Conservation (phyloP, 2,329 filamentous ascomycete genomes). For the Biscogniauxia marginata region DNA sequence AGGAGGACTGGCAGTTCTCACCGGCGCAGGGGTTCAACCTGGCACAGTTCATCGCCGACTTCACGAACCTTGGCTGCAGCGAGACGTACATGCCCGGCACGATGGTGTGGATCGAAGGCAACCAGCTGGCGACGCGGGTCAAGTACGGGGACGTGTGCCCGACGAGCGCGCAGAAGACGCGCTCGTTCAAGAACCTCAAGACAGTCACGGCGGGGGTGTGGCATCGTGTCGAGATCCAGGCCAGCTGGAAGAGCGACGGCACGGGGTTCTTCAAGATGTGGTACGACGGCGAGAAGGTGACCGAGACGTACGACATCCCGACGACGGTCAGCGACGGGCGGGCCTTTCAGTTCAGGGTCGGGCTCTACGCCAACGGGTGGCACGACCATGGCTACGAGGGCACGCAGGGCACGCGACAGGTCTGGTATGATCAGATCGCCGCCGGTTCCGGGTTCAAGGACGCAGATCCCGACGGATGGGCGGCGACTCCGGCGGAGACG, state of each 20-base stretch:
- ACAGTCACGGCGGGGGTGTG: conserved; percentile 43
- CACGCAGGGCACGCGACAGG: conserved; percentile 41
- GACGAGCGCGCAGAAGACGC: conserved; percentile 28
- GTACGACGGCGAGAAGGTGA: conserved; percentile 45
- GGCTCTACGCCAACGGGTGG: conserved; percentile 51
- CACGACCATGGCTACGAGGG: conserved; percentile 41
- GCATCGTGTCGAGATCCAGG: conserved; percentile 47
- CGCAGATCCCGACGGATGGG: conserved; percentile 33
- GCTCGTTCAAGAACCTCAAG: conserved; percentile 33
- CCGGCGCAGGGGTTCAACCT: conserved; percentile 45
- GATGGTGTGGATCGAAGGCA: conserved; percentile 46
- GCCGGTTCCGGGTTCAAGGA: conserved; percentile 41
- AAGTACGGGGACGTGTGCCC: conserved; percentile 40
- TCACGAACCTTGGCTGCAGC: conserved; percentile 40
- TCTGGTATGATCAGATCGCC: conserved; percentile 52
- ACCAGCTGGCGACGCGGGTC: conserved; percentile 43
- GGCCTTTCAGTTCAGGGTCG: conserved; percentile 45
- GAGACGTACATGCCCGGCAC: conserved; percentile 48
- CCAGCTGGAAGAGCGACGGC: conserved; percentile 42
- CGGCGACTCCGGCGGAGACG: too few species aligned
- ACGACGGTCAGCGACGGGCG: conserved; percentile 46
- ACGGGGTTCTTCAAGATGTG: conserved; percentile 47
- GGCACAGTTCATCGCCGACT: conserved; percentile 52
- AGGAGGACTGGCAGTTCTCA: conserved; percentile 45
- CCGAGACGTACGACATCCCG: conserved; percentile 38